These are phyloP conservation scores for Tolypocladium paradoxum DNA, from an alignment of 2,329 filamentous ascomycete genomes.

Conservation along the genomic window DNA sequence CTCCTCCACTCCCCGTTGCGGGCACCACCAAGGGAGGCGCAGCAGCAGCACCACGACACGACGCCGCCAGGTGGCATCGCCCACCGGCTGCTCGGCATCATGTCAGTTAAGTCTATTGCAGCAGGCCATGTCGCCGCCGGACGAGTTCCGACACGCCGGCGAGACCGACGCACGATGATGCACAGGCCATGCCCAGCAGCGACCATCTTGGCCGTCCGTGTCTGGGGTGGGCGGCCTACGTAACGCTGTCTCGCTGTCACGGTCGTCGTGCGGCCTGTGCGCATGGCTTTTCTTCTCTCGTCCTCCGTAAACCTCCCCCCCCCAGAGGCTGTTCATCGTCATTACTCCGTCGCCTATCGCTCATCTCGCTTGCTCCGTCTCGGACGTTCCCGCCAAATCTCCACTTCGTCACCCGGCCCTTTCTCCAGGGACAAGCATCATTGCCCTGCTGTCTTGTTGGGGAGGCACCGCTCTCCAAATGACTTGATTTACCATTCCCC, in stretches of 20 bases:
- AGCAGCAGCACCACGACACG: neutral
- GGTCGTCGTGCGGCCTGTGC: neutral
- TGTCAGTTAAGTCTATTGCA: neutral
- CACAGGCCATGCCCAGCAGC: neutral
- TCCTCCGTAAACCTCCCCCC: neutral
- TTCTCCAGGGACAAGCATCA: conserved; percentile 1
- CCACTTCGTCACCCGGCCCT: neutral
- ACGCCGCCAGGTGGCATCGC: neutral
- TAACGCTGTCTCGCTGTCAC: neutral
- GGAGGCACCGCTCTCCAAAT: neutral
- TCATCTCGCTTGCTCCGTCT: conserved; percentile 1
- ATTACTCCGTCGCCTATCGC: neutral
- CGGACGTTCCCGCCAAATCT: neutral
- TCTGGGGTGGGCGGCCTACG: neutral
- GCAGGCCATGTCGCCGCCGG: neutral
- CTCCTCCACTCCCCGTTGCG: neutral
- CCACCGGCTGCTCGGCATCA: neutral
- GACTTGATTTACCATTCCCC: neutral
- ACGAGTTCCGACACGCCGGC: neutral
- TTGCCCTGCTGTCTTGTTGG: neutral
- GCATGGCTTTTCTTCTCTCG: neutral
- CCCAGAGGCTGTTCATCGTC: neutral
- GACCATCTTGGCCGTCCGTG: neutral
- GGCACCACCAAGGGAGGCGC: neutral
- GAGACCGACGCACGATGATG: neutral